phyloP scores from a whole-genome alignment of 2,329 filamentous ascomycete species.

The Alternaria panax region DNA sequence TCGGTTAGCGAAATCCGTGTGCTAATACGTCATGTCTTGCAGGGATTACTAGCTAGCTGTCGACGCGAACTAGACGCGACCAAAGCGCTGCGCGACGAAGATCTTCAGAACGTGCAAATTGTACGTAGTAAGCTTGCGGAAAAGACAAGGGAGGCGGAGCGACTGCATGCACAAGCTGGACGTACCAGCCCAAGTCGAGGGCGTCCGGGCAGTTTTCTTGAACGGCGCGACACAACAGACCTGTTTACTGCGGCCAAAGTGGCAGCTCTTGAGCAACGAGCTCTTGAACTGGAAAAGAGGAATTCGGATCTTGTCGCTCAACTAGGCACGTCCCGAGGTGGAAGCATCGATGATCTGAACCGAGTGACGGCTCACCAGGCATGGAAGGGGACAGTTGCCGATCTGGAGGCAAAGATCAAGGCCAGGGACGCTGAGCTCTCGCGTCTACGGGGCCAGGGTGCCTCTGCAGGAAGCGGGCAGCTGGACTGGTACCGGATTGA shows the following conservation, averaged over 20 bases:
- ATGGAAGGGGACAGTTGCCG: constrained; percentile 44
- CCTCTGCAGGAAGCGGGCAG: constrained; percentile 9
- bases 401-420: constrained; percentile 40
- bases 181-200: constrained; percentile 36
- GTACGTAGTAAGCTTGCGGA: constrained; percentile 52
- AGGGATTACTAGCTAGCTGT: constrained; percentile 49
- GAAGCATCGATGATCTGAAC: constrained; percentile 44
- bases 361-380: constrained; percentile 46
- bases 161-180: constrained; percentile 30
- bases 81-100: constrained; percentile 52
- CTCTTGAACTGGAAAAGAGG: constrained; percentile 52
- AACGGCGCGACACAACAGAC: constrained; percentile 48
- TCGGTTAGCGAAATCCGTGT: neutral
- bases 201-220: constrained; percentile 43
- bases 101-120: constrained; percentile 51
- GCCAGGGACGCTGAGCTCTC: constrained; percentile 42
- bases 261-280: constrained; percentile 53
- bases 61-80: constrained; percentile 51
- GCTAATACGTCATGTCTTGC: constrained; percentile 15
- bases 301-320: constrained; percentile 48
- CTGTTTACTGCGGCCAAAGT: constrained; percentile 53
- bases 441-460: constrained; percentile 20
- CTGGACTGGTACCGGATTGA: constrained; percentile 48
- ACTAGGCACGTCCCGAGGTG: constrained; percentile 37
- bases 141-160: constrained; percentile 48